These are phyloP conservation scores for Cephaloascus albidus DNA, from an alignment of 805 yeast genomes.

Conservation along the genomic window DNA sequence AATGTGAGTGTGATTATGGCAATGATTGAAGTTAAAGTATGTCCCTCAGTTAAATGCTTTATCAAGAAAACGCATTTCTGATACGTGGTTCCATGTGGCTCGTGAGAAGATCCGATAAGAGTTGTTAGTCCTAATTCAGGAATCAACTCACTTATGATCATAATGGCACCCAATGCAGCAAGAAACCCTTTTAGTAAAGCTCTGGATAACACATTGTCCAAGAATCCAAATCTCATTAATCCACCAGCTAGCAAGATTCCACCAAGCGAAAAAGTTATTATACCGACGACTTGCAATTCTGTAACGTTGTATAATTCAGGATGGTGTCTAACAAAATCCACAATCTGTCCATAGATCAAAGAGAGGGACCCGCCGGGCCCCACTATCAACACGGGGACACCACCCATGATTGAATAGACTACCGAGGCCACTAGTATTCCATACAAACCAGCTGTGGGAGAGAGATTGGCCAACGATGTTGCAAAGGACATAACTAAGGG, in stretches of 20 bases:
- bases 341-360: conserved; percentile 70
- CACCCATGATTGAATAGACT: conserved; percentile 69
- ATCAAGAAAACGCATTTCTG: conserved; percentile 56
- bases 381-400: conserved; percentile 83
- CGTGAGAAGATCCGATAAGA: conserved; percentile 29
- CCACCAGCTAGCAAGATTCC: conserved; percentile 28
- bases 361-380: conserved; percentile 92
- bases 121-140: conserved; percentile 61
- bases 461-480: conserved; percentile 26
- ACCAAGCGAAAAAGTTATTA: conserved; percentile 31
- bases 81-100: conserved; percentile 60
- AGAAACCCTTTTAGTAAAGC: conserved; percentile 67
- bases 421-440: conserved; percentile 33
- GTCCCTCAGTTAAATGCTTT: conserved; percentile 35
- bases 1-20: conserved; percentile 47
- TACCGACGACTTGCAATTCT: conserved; percentile 13
- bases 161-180: conserved; percentile 76
- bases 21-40: conserved; percentile 52
- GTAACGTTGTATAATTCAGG: conserved; percentile 1
- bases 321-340: conserved; percentile 26
- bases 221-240: conserved; percentile 27
- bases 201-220: conserved; percentile 16
- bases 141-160: conserved; percentile 69
- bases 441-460: conserved; percentile 27
- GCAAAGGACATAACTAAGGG: conserved; percentile 1